phyloP scores from a whole-genome alignment of 495 filamentous ascomycete species.

The Aspergillus campestris region DNA sequence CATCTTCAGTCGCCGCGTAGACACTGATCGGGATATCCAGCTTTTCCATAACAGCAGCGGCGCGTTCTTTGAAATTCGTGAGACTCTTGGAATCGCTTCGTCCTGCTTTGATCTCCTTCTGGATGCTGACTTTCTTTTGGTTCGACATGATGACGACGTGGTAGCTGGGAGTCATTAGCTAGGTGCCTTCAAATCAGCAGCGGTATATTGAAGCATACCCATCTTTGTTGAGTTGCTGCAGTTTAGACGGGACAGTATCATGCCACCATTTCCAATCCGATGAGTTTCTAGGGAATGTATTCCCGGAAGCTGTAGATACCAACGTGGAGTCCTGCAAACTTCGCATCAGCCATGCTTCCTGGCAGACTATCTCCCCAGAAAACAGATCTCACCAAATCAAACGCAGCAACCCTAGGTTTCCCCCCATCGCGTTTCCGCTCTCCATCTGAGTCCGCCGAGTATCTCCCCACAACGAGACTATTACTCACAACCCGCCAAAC shows the following conservation, averaged over 20 bases:
- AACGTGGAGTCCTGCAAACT: slow-evolving; percentile 71
- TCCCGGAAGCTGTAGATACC: slow-evolving; percentile 71
- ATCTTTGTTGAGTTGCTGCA: slow-evolving; percentile 59
- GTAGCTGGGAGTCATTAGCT: slow-evolving; percentile 45
- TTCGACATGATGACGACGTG: slow-evolving; percentile 76
- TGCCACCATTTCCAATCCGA: slow-evolving; percentile 97
- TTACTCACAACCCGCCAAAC: slow-evolving; percentile 63
- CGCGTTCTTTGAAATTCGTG: slow-evolving; percentile 70
- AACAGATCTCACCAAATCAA: slow-evolving; percentile 66
- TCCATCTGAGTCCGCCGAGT: slow-evolving; percentile 40
- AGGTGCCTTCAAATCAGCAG: background rate
- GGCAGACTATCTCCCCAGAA: background rate
- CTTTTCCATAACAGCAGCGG: slow-evolving; percentile 54
- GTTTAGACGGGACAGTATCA: slow-evolving; percentile 50
- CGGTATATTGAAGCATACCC: slow-evolving; percentile 43
- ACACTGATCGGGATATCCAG: slow-evolving; percentile 71
- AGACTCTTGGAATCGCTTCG: slow-evolving; percentile 57
- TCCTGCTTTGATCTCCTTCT: slow-evolving; percentile 60
- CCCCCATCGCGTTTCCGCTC: slow-evolving; percentile 11
- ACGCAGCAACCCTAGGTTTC: slow-evolving; percentile 67
- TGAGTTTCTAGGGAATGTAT: slow-evolving; percentile 59
- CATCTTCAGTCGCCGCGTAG: slow-evolving; percentile 76
- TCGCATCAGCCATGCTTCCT: background rate
- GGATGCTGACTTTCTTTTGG: slow-evolving; percentile 70
- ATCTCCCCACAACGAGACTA: slow-evolving; percentile 70